Base-by-base conservation (phyloP, 2,329 filamentous ascomycete species). In the Pseudomassariella vexata region DNA sequence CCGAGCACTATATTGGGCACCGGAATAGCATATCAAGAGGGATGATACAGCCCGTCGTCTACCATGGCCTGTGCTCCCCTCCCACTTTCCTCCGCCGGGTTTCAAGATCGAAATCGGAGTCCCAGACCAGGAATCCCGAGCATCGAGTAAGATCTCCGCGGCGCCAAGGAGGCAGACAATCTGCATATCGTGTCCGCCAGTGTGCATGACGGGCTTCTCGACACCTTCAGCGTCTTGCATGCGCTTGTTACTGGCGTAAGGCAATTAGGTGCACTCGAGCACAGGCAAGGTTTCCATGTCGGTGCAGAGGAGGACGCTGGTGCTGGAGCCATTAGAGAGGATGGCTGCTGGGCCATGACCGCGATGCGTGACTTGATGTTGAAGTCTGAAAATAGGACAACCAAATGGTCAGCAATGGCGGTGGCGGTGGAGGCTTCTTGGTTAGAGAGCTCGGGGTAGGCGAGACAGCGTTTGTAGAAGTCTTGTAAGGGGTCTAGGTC, bases 181-280 rank as follows among this genome's bases (percentile, higher is more conserved):
- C 47, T 84, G 77, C 59, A 79, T 73, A 42, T 81, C 76, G n/a
- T 82, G 78, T 0, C 79, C 79, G 49, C 78, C 82, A 14, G 77
- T 77, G 50, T 83, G 79, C 78, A 83, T 82, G 0, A 78, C 70
- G 0, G 72, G 69, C 32, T 67, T 67, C 34, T 63, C 56, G 0
- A 59, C 49, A 0, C 72, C 73, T 6, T 71, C 62, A 3, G 50
- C n/a, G 40, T 69, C 64, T 19, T 55, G 56, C 46, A 62, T 60
- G 9, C 35, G 32, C 44, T 49, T 37, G 42, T 39, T 57, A 44
- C 65, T 70, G 5, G 65, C 57, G 42, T 72, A 73, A 5, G 60
- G 53, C 1, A 73, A 56, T 5, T 56, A 57, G 0, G 68, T 72
- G 3, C 57, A 46, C 41, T 73, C 68, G 34, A 57, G 44, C 19